Evolutionary conservation across 805 yeast species (phyloP).

Genomic region (Saccharomycopsis microspora): DNA sequence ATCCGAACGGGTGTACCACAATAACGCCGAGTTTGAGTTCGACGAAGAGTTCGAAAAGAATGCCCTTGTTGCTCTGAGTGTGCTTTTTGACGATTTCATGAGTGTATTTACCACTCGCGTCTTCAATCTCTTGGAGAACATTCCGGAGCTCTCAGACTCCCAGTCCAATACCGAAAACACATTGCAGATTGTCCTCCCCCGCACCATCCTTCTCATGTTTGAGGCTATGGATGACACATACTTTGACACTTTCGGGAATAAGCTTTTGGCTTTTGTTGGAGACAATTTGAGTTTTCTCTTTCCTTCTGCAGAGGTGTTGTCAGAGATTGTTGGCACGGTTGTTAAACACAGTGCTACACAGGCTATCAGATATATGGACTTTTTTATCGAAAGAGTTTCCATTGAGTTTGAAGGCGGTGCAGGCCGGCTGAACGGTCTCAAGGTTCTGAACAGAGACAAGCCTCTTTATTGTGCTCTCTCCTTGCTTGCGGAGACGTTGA

Average conservation of each 20-base stretch:
- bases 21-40: slow-evolving; percentile 24
- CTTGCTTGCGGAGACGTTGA: slow-evolving; percentile 56
- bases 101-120: slow-evolving; percentile 44
- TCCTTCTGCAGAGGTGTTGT: slow-evolving; percentile 50
- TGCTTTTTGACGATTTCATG: slow-evolving; percentile 53
- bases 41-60: slow-evolving; percentile 34
- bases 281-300: slow-evolving; percentile 38
- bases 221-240: slow-evolving; percentile 53
- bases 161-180: slow-evolving; percentile 35
- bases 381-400: slow-evolving; percentile 40
- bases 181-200: slow-evolving; percentile 28
- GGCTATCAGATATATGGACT: slow-evolving; percentile 31
- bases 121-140: slow-evolving; percentile 53
- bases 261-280: slow-evolving; percentile 43
- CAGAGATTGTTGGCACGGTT: slow-evolving; percentile 62
- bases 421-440: slow-evolving; percentile 57
- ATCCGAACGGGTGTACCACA: slow-evolving; percentile 29
- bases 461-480: slow-evolving; percentile 60
- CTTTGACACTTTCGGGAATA: slow-evolving; percentile 29
- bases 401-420: slow-evolving; percentile 73
- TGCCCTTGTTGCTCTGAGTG: slow-evolving; percentile 65
- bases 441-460: slow-evolving; percentile 68
- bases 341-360: slow-evolving; percentile 46
- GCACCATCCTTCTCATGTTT: slow-evolving; percentile 34
- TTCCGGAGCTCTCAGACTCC: slow-evolving; percentile 47